These are phyloP conservation scores for Leucosporidium creatinivorum DNA, from an alignment of 768 basidiomycete genomes.

Conservation along the genomic window DNA sequence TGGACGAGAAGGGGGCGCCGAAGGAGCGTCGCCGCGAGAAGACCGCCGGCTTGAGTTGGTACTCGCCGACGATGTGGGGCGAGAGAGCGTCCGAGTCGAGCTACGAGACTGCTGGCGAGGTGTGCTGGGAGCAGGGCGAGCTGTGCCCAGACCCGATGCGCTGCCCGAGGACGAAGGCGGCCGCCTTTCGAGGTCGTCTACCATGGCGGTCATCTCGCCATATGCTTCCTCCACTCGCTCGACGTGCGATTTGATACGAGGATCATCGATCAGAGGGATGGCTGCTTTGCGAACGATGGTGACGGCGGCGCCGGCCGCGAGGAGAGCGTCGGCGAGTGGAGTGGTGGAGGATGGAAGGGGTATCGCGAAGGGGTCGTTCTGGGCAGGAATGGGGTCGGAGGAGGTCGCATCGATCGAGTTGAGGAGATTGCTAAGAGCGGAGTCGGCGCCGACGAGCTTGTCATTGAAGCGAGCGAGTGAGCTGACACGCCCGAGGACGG, in stretches of 20 bases:
- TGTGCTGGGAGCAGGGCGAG: not conserved
- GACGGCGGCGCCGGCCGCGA: conserved; percentile 58
- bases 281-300: conserved; percentile 45
- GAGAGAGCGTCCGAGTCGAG: conserved; percentile 45
- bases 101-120: conserved; percentile 46
- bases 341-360: conserved; percentile 30
- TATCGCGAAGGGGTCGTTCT: conserved; percentile 44
- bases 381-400: conserved; percentile 53
- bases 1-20: conserved; percentile 46
- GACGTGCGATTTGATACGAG: conserved; percentile 55
- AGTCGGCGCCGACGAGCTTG: conserved; percentile 56
- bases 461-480: conserved; percentile 53
- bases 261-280: conserved; percentile 51
- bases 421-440: conserved; percentile 71
- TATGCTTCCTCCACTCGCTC: conserved; percentile 69
- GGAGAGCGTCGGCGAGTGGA: conserved; percentile 56
- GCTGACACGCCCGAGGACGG: conserved; percentile 51
- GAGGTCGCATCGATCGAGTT: conserved; percentile 68
- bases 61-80: conserved; percentile 43
- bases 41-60: conserved; percentile 50
- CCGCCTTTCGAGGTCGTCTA: conserved; percentile 37
- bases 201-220: conserved; percentile 75
- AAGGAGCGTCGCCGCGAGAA: conserved; percentile 56
- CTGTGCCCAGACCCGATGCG: conserved; percentile 56
- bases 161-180: conserved; percentile 44